Evolutionary conservation across 331 rosid species (phyloP).

Genomic region (Malus hybrid): DNA sequence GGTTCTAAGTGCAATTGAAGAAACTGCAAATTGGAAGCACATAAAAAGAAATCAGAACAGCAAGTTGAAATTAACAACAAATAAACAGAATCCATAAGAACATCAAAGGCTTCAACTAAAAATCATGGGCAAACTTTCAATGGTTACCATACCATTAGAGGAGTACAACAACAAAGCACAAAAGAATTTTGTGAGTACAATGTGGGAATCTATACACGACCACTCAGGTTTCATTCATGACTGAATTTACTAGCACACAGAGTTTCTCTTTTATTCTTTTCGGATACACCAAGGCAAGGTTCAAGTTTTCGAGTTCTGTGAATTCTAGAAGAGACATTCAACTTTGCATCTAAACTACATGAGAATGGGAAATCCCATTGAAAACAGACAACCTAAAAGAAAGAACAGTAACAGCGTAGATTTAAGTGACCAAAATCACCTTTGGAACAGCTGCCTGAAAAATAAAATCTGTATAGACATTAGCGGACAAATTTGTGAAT

Average conservation of each 20-base stretch:
- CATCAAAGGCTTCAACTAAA: background rate
- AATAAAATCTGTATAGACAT: conserved; percentile 61
- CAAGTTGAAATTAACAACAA: conserved; percentile 10
- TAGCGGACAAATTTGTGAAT: conserved; percentile 62
- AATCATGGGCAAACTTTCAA: background rate
- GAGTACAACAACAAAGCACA: background rate
- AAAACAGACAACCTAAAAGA: too few species aligned
- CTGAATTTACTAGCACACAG: too few species aligned
- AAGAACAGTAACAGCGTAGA: background rate
- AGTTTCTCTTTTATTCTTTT: too few species aligned
- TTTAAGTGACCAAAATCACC: conserved; percentile 41
- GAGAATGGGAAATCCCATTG: too few species aligned
- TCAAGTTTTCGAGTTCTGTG: too few species aligned
- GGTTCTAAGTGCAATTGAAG: conserved; percentile 97
- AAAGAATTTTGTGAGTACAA: background rate
- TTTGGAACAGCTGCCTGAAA: conserved; percentile 99
- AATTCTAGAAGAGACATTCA: too few species aligned
- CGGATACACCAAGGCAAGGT: too few species aligned
- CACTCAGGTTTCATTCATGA: too few species aligned
- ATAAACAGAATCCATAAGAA: background rate
- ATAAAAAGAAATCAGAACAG: conserved; percentile 31
- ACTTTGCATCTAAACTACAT: too few species aligned
- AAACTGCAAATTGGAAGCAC: conserved; percentile 55
- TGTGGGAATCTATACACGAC: background rate
- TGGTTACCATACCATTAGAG: background rate